Conservation (phyloP, 2,329 filamentous ascomycete species). For the Parastagonospora nodorum region DNA sequence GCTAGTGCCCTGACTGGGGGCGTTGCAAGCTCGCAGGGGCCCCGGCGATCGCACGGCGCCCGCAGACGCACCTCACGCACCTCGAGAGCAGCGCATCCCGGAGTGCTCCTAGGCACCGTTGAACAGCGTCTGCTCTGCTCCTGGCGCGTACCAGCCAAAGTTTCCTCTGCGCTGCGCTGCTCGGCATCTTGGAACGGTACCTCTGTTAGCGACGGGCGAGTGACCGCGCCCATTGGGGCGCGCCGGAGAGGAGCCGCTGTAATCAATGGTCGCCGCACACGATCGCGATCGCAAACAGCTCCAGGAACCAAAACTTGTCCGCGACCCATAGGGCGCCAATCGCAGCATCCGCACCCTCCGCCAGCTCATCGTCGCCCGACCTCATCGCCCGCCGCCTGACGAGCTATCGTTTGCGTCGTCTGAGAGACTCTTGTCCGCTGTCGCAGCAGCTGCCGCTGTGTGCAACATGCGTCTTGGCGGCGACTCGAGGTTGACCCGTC, state of each 20-base stretch:
- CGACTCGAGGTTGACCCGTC: too few species aligned
- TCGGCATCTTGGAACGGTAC: not conserved
- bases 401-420: not conserved
- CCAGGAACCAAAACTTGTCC: constrained; percentile 5
- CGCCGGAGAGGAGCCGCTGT: constrained; percentile 15
- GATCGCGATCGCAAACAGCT: constrained; percentile 14
- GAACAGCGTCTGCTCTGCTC: constrained; percentile 1
- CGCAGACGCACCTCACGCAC: not conserved
- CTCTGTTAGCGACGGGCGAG: not conserved
- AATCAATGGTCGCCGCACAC: constrained; percentile 1
- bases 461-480: too few species aligned
- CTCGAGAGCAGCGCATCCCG: constrained; percentile 1
- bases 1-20: constrained; percentile 9
- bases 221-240: constrained; percentile 11
- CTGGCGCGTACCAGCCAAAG: constrained; percentile 3
- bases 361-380: constrained; percentile 12
- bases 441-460: too few species aligned
- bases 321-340: constrained; percentile 13
- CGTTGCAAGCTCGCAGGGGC: constrained; percentile 9
- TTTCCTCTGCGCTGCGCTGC: constrained; percentile 3
- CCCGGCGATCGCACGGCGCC: constrained; percentile 22
- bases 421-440: too few species aligned
- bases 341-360: constrained; percentile 6
- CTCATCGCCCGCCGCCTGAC: constrained; percentile 3
- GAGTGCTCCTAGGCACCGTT: constrained; percentile 3